phyloP scores from a whole-genome alignment of 83 land plant genomes.

The Picea mariana region DNA sequence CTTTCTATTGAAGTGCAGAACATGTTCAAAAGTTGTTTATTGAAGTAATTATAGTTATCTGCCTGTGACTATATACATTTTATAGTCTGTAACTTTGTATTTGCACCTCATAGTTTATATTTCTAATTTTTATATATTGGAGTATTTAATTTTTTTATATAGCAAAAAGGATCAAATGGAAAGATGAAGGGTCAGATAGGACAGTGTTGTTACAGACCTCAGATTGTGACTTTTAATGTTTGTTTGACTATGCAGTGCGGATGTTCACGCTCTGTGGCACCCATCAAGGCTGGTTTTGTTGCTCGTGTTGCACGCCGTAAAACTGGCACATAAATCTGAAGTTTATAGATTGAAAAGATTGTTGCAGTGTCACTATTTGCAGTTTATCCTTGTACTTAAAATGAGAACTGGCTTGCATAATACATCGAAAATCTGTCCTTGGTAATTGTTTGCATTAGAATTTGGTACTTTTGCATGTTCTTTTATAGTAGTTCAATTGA shows the following conservation, averaged over 20 bases:
- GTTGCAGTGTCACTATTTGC: neutral
- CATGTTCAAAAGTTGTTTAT: neutral
- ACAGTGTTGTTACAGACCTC: neutral
- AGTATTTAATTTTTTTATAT: too few relatives aligned
- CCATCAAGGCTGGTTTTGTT: conserved; percentile 90
- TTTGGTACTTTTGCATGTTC: neutral
- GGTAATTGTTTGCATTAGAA: neutral
- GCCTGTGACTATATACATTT: neutral
- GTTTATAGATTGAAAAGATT: neutral
- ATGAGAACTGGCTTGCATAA: neutral
- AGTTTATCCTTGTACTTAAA: neutral
- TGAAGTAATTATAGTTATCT: neutral
- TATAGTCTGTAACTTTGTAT: too few relatives aligned
- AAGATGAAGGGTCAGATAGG: neutral
- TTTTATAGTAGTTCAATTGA: neutral
- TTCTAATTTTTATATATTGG: too few relatives aligned
- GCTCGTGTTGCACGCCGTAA: conserved; percentile 83
- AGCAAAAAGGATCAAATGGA: too few relatives aligned
- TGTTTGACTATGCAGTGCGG: conserved; percentile 63
- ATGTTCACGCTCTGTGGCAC: conserved; percentile 79
- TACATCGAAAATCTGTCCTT: neutral
- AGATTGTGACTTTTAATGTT: neutral
- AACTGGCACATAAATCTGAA: conserved; percentile 41
- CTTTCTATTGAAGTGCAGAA: neutral
- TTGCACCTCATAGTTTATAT: too few relatives aligned